phyloP scores from a whole-genome alignment of 2,329 filamentous ascomycete genomes.

The Paraconiothyrium sp. region DNA sequence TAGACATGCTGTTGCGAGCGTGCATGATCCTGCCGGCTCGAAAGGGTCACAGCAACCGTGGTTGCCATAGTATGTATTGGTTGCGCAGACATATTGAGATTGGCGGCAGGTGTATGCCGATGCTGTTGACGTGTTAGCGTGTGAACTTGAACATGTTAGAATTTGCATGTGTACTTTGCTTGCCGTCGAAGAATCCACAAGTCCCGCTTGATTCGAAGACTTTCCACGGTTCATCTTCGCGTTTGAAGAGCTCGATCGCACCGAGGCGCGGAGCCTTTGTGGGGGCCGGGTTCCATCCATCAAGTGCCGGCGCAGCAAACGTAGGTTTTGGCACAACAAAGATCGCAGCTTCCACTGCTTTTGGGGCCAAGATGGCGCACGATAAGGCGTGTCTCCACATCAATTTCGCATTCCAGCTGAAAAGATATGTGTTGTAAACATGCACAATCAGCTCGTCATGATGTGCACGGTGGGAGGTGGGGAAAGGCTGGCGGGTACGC shows the following conservation, averaged over 20 bases:
- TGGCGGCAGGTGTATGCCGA: conserved; percentile 42
- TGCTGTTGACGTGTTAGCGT: conserved; percentile 30
- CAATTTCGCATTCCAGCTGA: conserved; percentile 33
- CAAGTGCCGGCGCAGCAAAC: conserved; percentile 28
- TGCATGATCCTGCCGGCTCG: conserved; percentile 31
- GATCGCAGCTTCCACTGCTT: conserved; percentile 38
- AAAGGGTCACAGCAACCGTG: conserved; percentile 46
- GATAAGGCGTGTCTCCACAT: conserved; percentile 31
- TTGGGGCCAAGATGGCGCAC: conserved; percentile 41
- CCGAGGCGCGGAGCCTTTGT: conserved; percentile 36
- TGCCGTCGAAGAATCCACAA: conserved; percentile 43
- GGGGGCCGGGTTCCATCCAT: conserved; percentile 45
- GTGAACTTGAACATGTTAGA: neutral
- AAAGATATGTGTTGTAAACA: conserved; percentile 18
- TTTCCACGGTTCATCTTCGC: conserved; percentile 20
- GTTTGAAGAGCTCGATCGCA: conserved; percentile 37
- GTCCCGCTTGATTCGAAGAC: conserved; percentile 30
- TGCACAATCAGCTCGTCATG: conserved; percentile 19
- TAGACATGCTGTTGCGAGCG: conserved; percentile 45
- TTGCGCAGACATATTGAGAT: conserved; percentile 40
- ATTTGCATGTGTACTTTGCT: conserved; percentile 29
- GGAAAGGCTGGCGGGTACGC: conserved; percentile 1
- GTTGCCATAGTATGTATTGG: conserved; percentile 41
- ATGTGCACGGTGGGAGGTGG: conserved; percentile 4
- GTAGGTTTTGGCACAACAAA: conserved; percentile 42